A percentile compares a stretch with the other conserved stretches of the same genome.
phyloP scores from a whole-genome alignment of 116 monocot species.

The Trichopus zeylanicus region DNA sequence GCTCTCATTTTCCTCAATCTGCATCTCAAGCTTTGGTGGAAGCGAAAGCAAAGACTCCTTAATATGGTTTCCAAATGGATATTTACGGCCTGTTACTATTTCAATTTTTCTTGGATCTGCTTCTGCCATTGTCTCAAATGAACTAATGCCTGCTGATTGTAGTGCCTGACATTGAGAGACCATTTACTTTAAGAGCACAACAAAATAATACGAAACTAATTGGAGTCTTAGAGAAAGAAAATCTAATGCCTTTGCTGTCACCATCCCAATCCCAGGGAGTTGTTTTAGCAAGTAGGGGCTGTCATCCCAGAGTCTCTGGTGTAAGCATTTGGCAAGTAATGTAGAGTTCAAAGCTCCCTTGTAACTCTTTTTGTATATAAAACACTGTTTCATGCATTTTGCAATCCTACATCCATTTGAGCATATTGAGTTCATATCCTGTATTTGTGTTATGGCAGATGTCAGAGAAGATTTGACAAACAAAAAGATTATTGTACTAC shows the following conservation, averaged over 20 bases:
- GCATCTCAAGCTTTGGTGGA: conserved; percentile 66
- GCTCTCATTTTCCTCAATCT: conserved; percentile 49
- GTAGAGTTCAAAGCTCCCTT: conserved; percentile 65
- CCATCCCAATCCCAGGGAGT: conserved; percentile 96
- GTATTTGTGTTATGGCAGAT: background rate
- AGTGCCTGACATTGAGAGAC: conserved; percentile 49
- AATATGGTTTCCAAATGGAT: conserved; percentile 92
- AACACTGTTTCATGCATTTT: conserved; percentile 96
- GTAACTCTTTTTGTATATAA: conserved; percentile 83
- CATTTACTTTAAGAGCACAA: conserved; percentile 8
- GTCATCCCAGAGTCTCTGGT: conserved; percentile 89
- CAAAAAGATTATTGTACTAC: background rate
- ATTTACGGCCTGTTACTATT: conserved; percentile 81
- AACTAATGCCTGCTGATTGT: conserved; percentile 55
- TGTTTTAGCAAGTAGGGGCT: conserved; percentile 91
- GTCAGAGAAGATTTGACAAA: conserved; percentile 9
- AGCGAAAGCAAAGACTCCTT: conserved; percentile 71
- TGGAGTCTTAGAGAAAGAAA: background rate
- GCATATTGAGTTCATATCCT: conserved; percentile 84
- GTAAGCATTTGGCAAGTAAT: conserved; percentile 75
- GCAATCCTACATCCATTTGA: conserved; percentile 88
- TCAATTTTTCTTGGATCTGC: conserved; percentile 97
- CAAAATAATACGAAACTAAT: background rate
- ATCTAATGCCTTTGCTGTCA: conserved; percentile 89
- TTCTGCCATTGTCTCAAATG: conserved; percentile 63